Conservation (phyloP, 2,329 filamentous ascomycete species). For the Basipetospora chlamydospora region DNA sequence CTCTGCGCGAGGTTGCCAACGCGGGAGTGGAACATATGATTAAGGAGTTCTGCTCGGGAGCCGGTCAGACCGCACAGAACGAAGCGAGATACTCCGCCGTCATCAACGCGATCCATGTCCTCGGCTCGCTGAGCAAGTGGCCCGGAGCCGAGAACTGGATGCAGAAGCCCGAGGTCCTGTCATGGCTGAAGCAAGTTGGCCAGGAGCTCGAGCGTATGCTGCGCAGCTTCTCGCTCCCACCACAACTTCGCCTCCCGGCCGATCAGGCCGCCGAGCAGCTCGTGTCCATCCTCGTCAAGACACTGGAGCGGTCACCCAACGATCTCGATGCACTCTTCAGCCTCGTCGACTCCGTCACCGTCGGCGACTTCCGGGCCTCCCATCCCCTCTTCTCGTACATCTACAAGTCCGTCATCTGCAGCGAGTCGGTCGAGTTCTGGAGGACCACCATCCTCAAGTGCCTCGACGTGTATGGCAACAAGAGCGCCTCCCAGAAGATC, state of each 20-base stretch:
- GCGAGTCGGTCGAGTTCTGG: slow-evolving; percentile 73
- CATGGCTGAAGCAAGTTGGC: slow-evolving; percentile 50
- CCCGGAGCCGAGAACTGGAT: slow-evolving; percentile 56
- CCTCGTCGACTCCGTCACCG: slow-evolving; percentile 70
- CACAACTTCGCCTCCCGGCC: slow-evolving; percentile 64
- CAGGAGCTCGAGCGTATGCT: slow-evolving; percentile 68
- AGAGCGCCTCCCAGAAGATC: slow-evolving; percentile 67
- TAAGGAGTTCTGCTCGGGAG: slow-evolving; percentile 48
- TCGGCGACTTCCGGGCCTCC: slow-evolving; percentile 65
- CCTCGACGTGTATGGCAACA: slow-evolving; percentile 73
- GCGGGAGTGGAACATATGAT: slow-evolving; percentile 61
- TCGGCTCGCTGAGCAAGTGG: slow-evolving; percentile 62
- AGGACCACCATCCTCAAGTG: slow-evolving; percentile 70
- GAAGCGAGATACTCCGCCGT: slow-evolving; percentile 56
- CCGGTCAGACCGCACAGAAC: slow-evolving; percentile 47
- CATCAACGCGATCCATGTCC: slow-evolving; percentile 77
- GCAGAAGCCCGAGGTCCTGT: slow-evolving; percentile 45
- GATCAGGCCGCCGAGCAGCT: slow-evolving; percentile 83
- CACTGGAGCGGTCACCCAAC: slow-evolving; percentile 57
- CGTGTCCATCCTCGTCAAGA: slow-evolving; percentile 70
- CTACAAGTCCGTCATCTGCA: slow-evolving; percentile 72
- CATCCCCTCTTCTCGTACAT: slow-evolving; percentile 69
- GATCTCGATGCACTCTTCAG: slow-evolving; percentile 76
- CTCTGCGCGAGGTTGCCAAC: slow-evolving; percentile 60
- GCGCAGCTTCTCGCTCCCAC: slow-evolving; percentile 52